Base-by-base conservation (phyloP, 371 early-diverging fungal genomes). In the Phascolomyces articulosus region DNA sequence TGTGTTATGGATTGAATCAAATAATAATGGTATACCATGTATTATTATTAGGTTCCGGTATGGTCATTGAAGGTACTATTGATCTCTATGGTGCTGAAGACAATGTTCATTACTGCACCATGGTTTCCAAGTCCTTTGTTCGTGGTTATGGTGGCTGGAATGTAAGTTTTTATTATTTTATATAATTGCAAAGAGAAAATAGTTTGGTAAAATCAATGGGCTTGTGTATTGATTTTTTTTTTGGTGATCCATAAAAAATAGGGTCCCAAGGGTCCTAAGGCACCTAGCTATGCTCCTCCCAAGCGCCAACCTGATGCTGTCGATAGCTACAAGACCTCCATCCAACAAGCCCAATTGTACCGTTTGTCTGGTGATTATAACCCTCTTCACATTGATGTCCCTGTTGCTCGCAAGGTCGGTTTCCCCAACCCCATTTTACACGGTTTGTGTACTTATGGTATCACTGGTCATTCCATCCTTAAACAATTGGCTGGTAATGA, bases 351-450 rank as follows among this genome's bases (percentile, higher is more conserved):
- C 20, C 74, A 87, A 21, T 67, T 91, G 40, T 92, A 90, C 69
- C 86, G 92, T 61, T 75, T 91, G 29, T 89, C 88, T 10, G 91
- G 63, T 27, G 91, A 91, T 65, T 91, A 87, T 68, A 91, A 91
- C 74, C 90, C 90, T 3, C 78, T 91, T 60, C 92, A 92, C 70
- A 78, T 78, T 27, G 92, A 91, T 68, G 83, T 86, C 9, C 74
- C 70, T 18, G 73, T 91, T 62, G 87, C 90, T 8, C 87, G 85
- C 40, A 67, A 60, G 18, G 78, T 91, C 41, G 91, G 92, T 16
- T 90, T 92, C 78, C 83, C 87, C 40, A 82, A 81, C 31, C 88
- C 90, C 44, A 88, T 92, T 69, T 73, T 92, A n/a, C 88, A 90
- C 65, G 90, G 90, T 40, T 83, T 92, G 31, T 89, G 88, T 81